Evolutionary conservation across 2,329 filamentous ascomycete genomes (phyloP), one percentile per base, ranked within the genome.

Genomic region (Aspergillus eucalypticola): DNA sequence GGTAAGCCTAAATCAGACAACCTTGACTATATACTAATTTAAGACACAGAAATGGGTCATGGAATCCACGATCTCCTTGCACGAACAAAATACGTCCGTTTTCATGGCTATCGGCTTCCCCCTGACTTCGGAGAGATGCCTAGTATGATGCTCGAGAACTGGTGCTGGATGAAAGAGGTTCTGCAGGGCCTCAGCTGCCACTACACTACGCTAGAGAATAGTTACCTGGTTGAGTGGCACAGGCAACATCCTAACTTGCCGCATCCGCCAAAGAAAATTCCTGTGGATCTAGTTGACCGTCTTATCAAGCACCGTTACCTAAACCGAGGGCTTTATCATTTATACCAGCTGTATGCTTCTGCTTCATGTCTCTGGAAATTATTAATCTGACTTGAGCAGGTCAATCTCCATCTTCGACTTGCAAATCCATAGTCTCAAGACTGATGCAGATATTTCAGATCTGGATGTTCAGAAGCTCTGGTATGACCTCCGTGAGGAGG

Each of bases 381-480:
- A 50, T 10, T 8, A 5, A 17, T 29, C 42, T 10, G 0, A n/a
- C 10, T 8, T 42, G n/a, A 29, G 15, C 8, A 50, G 46, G 25
- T 50, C 46, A 5, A 50, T 50, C 15, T 50, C 46, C 23, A 17
- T 50, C 3, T 50, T 50, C 46, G 46, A 50, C n/a, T 3, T 50
- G 8, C 25, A 50, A 19, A 50, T 50, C 25, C 46, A 50, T 11
- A 50, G 25, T n/a, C 23, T 29, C 2, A 27, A n/a, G 15, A 50
- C n/a, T 0, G 46, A 19, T 74, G 92, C 92, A 70, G 91, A 90
- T 41, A 89, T 91, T 61, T 94, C 91, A 67, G 90, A 95, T 73
- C 94, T 95, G 90, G 86, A 86, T 0, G 83, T 94, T 2, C 91
- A 95, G 76, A 85, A 87, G 27, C 88, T 89, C 7, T 80, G 82